phyloP scores from a whole-genome alignment of 495 filamentous ascomycete species.

The Tuber umbilicatum region DNA sequence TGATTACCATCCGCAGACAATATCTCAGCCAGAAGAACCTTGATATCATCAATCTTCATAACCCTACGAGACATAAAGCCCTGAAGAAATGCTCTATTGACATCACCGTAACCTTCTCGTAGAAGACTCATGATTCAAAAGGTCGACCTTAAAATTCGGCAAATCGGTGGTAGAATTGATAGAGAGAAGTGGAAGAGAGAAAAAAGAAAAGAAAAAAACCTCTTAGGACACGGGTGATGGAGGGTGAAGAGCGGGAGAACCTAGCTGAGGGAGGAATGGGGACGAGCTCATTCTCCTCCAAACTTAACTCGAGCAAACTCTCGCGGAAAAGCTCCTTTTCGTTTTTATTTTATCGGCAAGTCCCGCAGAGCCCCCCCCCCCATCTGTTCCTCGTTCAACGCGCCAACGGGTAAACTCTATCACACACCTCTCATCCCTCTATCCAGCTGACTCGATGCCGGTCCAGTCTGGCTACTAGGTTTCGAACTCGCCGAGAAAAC shows the following conservation, averaged over 20 bases:
- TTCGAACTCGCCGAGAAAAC: background rate
- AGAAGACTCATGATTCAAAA: slow-evolving; percentile 22
- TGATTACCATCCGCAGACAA: slow-evolving; percentile 50
- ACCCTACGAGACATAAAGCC: slow-evolving; percentile 72
- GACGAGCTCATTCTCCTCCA: background rate
- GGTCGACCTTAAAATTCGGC: background rate
- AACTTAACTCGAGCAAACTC: background rate
- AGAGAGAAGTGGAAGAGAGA: background rate
- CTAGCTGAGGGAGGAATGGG: background rate
- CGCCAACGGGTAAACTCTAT: background rate
- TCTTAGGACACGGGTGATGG: slow-evolving; percentile 5
- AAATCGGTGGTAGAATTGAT: background rate
- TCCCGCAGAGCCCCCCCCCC: background rate
- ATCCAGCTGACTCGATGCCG: slow-evolving; percentile 8
- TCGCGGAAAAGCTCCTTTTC: background rate
- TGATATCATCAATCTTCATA: slow-evolving; percentile 66
- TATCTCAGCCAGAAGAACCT: slow-evolving; percentile 70
- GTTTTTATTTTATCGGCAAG: background rate
- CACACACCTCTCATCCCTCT: background rate
- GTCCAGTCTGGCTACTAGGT: background rate
- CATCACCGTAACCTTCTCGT: slow-evolving; percentile 49
- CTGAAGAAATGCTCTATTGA: slow-evolving; percentile 88
- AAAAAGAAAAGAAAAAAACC: background rate
- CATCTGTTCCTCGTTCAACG: background rate
- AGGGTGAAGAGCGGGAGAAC: background rate